These are phyloP conservation scores for Pinus albicaulis DNA, from an alignment of 75 land plant species.

Conservation along the genomic window DNA sequence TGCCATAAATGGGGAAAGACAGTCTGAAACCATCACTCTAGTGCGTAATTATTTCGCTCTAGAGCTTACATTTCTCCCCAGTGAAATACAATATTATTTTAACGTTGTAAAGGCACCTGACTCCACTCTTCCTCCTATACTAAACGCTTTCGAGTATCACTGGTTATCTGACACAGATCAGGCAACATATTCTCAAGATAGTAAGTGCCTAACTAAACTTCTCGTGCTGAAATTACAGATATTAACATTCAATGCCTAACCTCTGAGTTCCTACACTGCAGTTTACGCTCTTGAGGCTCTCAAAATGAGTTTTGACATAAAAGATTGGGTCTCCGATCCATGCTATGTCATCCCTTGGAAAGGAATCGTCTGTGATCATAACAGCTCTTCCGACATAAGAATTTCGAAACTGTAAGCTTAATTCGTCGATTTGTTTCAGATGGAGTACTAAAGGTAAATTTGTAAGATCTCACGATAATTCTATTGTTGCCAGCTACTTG, in stretches of 20 bases:
- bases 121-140: not conserved
- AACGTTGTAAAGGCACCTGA: not conserved
- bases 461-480: not conserved
- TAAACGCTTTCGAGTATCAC: not conserved
- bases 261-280: not conserved
- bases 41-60: not conserved
- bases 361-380: not conserved
- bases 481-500: not conserved
- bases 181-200: not conserved
- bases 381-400: not conserved
- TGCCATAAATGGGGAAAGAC: not conserved
- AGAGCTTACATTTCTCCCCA: not conserved
- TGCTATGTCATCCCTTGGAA: not conserved
- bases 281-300: not conserved
- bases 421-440: not conserved
- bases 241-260: not conserved
- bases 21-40: not conserved
- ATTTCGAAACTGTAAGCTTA: not conserved
- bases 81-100: not conserved
- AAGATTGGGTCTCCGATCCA: not conserved
- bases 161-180: not conserved
- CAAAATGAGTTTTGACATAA: not conserved
- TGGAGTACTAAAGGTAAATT: not conserved
- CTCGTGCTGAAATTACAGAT: not conserved
- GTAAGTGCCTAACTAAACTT: not conserved